Percentiles rank a stretch among this genome's conserved stretches.
Conservation (phyloP, 2,329 filamentous ascomycete genomes). For the Dactylellina parvicollis region DNA sequence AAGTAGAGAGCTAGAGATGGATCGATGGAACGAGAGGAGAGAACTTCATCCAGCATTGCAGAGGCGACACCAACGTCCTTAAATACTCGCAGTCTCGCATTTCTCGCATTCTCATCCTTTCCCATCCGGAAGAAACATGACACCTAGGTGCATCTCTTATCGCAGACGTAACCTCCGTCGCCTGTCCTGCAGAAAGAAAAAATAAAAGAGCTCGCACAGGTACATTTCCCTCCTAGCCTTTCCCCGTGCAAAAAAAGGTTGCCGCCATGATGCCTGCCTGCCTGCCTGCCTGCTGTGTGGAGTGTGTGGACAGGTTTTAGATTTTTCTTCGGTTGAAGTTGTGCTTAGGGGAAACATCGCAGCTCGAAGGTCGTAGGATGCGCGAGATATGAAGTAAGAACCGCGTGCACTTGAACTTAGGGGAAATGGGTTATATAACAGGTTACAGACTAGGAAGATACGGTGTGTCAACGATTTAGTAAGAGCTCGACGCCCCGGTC, state of each 20-base stretch:
- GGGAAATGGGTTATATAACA: conserved; percentile 53
- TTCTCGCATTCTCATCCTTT: background rate
- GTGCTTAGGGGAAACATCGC: conserved; percentile 32
- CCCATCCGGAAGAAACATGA: background rate
- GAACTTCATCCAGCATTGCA: background rate
- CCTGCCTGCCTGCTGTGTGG: too few relatives aligned
- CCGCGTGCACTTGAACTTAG: conserved; percentile 51
- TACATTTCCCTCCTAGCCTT: background rate
- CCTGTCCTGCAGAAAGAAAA: conserved; percentile 21
- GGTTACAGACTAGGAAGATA: conserved; percentile 44
- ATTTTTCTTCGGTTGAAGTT: conserved; percentile 52
- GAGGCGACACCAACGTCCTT: background rate
- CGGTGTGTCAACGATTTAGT: conserved; percentile 52
- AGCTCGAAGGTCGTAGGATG: conserved; percentile 1
- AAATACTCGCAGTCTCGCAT: conserved; percentile 13
- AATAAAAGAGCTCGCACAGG: conserved; percentile 14
- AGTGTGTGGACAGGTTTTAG: conserved; percentile 34
- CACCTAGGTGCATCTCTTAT: background rate
- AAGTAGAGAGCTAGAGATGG: background rate
- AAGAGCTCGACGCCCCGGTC: conserved; percentile 49
- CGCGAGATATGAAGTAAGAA: conserved; percentile 48
- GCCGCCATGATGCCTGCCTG: conserved; percentile 28
- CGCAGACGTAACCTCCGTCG: conserved; percentile 16
- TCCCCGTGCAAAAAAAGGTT: conserved; percentile 13
- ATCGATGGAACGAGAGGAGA: background rate